Base-by-base conservation (phyloP, 2,329 filamentous ascomycete species). In the Aspergillus vadensis region DNA sequence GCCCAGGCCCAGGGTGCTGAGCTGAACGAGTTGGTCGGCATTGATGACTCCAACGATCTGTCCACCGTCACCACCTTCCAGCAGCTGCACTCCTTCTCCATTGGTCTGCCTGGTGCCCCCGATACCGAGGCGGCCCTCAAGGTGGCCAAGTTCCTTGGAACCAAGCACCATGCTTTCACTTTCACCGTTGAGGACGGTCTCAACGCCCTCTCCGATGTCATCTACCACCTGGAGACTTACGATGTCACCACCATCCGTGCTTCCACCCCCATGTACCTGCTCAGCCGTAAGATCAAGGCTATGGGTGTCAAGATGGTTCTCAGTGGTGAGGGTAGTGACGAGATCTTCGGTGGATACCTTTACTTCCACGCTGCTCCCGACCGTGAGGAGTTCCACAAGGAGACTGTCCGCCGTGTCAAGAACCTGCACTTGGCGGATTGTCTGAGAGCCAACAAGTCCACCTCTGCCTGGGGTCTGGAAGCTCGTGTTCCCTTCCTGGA, bases 261-360 rank as follows among this genome's bases (percentile, higher is more conserved):
- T 58, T 98, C 94, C 10, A 99, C 95, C 10, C 95, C 95, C 67
- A 99, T 99, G 95, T 99, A 97, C 82, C 83, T 99, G 65, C 86
- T 99, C 51, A 95, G 92, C 63, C 89, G 96, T 76, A 99, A 99
- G 85, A 99, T 99, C 84, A 99, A 99, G 85, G 95, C 93, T 38
- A 94, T 97, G 88, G 95, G 95, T 65, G 91, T 99, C 74, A 99
- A 99, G 87, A 99, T 99, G 95, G 95, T 99, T 59, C 85, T 99
- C 64, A 96, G 91, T 72, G 95, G 95, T 63, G 95, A 99, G 81
- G 95, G 95, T 53, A 95, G 91, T 72, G 95, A 99, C 77, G 95
- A 99, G 81, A 97, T 97, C 76, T 98, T 98, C 70, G 95, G 95
- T 65, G 95, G 95, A 56, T 99, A 99, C 79, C 87, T 99, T 19